These are phyloP conservation scores for Debaryomycetaceae sp. DNA, from an alignment of 1,139 yeast genomes.

Conservation along the genomic window DNA sequence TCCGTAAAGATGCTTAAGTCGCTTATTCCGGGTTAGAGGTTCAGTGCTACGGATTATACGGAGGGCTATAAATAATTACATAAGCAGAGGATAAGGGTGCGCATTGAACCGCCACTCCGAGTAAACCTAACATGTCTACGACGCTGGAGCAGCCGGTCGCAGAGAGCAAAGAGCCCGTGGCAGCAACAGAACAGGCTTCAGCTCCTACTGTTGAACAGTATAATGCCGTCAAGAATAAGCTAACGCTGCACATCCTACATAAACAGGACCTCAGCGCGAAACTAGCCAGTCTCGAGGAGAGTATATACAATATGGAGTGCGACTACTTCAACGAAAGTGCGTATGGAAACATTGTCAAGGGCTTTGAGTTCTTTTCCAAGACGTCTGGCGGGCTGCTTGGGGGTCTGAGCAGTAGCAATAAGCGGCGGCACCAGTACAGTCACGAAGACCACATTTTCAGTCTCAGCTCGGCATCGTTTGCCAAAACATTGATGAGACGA, in stretches of 20 bases:
- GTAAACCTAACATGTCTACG: constrained; percentile 1
- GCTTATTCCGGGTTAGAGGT: too few relatives aligned
- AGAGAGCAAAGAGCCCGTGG: constrained; percentile 1
- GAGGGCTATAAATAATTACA: too few relatives aligned
- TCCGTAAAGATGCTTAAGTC: too few relatives aligned
- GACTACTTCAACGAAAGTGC: constrained; percentile 60
- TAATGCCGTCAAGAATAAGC: constrained; percentile 54
- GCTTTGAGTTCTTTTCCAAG: constrained; percentile 76
- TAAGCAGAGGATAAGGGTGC: too few relatives aligned
- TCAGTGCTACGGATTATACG: too few relatives aligned
- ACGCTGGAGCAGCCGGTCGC: constrained; percentile 1
- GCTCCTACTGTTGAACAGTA: constrained; percentile 26
- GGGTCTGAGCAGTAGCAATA: constrained; percentile 21
- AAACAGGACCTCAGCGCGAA: constrained; percentile 58
- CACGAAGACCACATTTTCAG: constrained; percentile 86
- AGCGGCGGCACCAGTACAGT: constrained; percentile 46
- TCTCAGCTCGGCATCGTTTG: constrained; percentile 63
- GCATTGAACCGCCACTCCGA: constrained; percentile 1
- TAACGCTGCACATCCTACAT: constrained; percentile 52
- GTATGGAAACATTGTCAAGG: constrained; percentile 77
- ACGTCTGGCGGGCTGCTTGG: constrained; percentile 8
- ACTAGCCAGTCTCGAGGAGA: constrained; percentile 58
- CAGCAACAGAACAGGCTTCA: constrained; percentile 5
- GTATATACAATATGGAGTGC: constrained; percentile 72
- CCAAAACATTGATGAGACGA: constrained; percentile 44